Conservation (phyloP, 768 basidiomycete genomes). For the Holtermanniella nyarrowii region DNA sequence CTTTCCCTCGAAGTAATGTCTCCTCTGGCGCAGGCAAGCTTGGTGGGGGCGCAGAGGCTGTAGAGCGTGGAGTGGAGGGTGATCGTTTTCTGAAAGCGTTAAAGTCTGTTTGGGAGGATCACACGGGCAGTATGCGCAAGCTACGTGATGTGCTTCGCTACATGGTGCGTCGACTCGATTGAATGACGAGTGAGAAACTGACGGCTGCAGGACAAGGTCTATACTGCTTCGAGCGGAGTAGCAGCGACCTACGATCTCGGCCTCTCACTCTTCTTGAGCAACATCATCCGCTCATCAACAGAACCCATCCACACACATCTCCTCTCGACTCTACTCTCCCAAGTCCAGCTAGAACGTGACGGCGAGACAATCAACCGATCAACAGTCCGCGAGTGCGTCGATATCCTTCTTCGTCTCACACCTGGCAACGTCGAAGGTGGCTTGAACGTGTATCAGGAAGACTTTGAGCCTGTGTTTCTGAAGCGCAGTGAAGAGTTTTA, state of each 20-base stretch:
- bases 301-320: conserved; percentile 75
- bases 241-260: conserved; percentile 76
- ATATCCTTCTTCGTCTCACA: conserved; percentile 62
- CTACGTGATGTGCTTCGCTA: conserved; percentile 85
- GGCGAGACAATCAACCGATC: conserved; percentile 86
- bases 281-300: conserved; percentile 47
- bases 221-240: conserved; percentile 62
- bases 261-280: conserved; percentile 66
- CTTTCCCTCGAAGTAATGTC: conserved; percentile 60
- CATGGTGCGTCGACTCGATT: conserved; percentile 57
- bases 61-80: conserved; percentile 69
- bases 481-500: conserved; percentile 72
- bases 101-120: conserved; percentile 84
- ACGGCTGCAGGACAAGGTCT: conserved; percentile 71
- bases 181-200: background rate
- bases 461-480: conserved; percentile 74
- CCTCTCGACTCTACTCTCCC: conserved; percentile 66
- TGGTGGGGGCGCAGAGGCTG: conserved; percentile 51
- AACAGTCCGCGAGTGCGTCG: conserved; percentile 76
- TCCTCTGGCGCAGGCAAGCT: conserved; percentile 25
- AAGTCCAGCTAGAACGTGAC: conserved; percentile 83
- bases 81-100: conserved; percentile 76
- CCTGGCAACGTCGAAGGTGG: conserved; percentile 38
- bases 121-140: conserved; percentile 76
- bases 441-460: conserved; percentile 62